phyloP scores from a whole-genome alignment of 2,329 filamentous ascomycete species.

The Capronia epimyces region DNA sequence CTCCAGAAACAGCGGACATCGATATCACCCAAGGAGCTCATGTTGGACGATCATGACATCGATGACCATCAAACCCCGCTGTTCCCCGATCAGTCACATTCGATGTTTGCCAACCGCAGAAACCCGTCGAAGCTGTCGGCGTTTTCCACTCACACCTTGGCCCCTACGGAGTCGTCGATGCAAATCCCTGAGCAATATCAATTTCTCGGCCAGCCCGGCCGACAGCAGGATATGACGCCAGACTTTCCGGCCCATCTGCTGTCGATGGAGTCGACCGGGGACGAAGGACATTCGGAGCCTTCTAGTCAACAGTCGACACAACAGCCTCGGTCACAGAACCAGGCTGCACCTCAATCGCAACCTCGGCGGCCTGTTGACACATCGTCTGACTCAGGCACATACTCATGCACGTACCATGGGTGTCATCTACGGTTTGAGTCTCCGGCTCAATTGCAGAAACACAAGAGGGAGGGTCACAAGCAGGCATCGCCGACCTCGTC shows the following conservation, averaged over 20 bases:
- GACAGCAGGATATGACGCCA: slow-evolving; percentile 43
- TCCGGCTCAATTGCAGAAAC: slow-evolving; percentile 79
- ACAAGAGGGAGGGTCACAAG: slow-evolving; percentile 89
- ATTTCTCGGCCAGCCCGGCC: slow-evolving; percentile 28
- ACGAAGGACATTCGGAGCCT: slow-evolving; percentile 39
- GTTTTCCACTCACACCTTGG: slow-evolving; percentile 32
- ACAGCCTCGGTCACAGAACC: slow-evolving; percentile 27
- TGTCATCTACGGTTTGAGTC: slow-evolving; percentile 85
- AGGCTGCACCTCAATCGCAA: slow-evolving; percentile 29
- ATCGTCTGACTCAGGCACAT: slow-evolving; percentile 75
- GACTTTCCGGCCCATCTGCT: slow-evolving; percentile 57
- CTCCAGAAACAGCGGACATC: slow-evolving; percentile 60
- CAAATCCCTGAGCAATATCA: slow-evolving; percentile 28
- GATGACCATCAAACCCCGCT: slow-evolving; percentile 65
- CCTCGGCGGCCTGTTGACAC: slow-evolving; percentile 57
- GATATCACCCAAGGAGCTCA: slow-evolving; percentile 88
- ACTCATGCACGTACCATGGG: slow-evolving; percentile 92
- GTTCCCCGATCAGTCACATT: slow-evolving; percentile 55
- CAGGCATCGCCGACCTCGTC: slow-evolving; percentile 55
- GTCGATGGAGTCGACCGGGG: slow-evolving; percentile 57
- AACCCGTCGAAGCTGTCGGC: slow-evolving; percentile 31
- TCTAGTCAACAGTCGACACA: slow-evolving; percentile 31
- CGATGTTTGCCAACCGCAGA: slow-evolving; percentile 47
- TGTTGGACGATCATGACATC: slow-evolving; percentile 74
- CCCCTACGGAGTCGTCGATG: slow-evolving; percentile 20